Conservation (phyloP, 225 moss, liverwort and hornwort genomes). For the Marchantia polymorpha region DNA sequence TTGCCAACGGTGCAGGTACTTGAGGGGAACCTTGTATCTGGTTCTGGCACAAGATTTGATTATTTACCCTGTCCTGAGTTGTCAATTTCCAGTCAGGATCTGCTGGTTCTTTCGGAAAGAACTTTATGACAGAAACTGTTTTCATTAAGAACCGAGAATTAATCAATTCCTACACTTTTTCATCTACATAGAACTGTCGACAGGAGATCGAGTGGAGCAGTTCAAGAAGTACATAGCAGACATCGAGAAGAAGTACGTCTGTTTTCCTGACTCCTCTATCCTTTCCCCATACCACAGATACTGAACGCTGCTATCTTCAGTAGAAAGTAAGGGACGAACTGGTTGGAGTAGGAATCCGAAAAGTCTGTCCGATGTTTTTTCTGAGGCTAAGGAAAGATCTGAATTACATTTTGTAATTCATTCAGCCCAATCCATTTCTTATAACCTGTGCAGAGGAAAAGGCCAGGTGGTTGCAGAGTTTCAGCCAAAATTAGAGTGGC, state of each 20-base stretch:
- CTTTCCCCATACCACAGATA: too few relatives aligned
- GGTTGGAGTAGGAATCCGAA: too few relatives aligned
- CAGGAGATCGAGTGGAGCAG: slow-evolving; percentile 68
- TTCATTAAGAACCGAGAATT: neutral
- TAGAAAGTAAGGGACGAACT: too few relatives aligned
- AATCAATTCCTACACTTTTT: neutral
- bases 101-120: neutral
- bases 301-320: too few relatives aligned
- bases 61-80: neutral
- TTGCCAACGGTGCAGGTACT: slow-evolving; percentile 56
- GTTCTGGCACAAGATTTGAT: neutral
- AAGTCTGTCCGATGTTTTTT: too few relatives aligned
- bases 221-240: slow-evolving; percentile 81
- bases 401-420: neutral
- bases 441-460: slow-evolving; percentile 41
- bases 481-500: slow-evolving; percentile 81
- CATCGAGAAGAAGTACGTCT: slow-evolving; percentile 60
- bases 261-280: neutral
- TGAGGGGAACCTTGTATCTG: neutral
- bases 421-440: neutral
- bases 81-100: neutral
- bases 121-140: neutral
- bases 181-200: slow-evolving; percentile 56
- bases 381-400: too few relatives aligned
- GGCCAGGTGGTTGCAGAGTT: slow-evolving; percentile 76